Base-by-base conservation (phyloP, 371 early-diverging fungal genomes). In the Mortierella sp. region DNA sequence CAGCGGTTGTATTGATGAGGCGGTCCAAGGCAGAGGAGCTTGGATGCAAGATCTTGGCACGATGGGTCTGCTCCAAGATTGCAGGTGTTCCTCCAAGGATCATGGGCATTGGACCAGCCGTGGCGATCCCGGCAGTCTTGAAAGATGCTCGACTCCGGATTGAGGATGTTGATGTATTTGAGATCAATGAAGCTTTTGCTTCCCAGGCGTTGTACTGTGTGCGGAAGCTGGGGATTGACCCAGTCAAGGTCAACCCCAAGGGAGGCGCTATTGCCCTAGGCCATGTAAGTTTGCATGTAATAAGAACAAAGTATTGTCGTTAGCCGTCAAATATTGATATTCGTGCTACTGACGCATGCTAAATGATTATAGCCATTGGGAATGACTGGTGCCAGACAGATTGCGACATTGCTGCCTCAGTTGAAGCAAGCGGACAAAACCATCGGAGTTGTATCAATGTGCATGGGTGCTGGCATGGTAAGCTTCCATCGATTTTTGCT, bases 241-340 rank as follows among this genome's bases (percentile, higher is more conserved):
- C 87, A 65, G 89, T 91, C 58, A 98, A 94, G 89, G 96, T 98
- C 74, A 99, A 99, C 85, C 97, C 96, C 58, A 98, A 92, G 87
- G 99, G 99, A 72, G 99, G 99, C 60, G 97, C 99, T 48, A 98
- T 99, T 79, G 98, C 98, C n/a, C 88, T 98, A 48, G 99, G 98
- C 60, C 98, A 98, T 84, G 75, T 75, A 70, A 46, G 70, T 50
- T 59, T 30, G n/a, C n/a, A n/a, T n/a, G n/a, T n/a, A n/a, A n/a
- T n/a, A n/a, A n/a, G n/a, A n/a, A n/a, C n/a, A n/a, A n/a, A n/a
- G n/a, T n/a, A n/a, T n/a, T n/a, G n/a, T n/a, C n/a, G n/a, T n/a
- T n/a, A n/a, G n/a, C n/a, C n/a, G n/a, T n/a, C n/a, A n/a, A n/a
- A n/a, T n/a, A n/a, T n/a, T n/a, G n/a, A n/a, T n/a, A n/a, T 50